Evolutionary conservation across 768 basidiomycete genomes (phyloP).

Genomic region (Leccinellum luteum): DNA sequence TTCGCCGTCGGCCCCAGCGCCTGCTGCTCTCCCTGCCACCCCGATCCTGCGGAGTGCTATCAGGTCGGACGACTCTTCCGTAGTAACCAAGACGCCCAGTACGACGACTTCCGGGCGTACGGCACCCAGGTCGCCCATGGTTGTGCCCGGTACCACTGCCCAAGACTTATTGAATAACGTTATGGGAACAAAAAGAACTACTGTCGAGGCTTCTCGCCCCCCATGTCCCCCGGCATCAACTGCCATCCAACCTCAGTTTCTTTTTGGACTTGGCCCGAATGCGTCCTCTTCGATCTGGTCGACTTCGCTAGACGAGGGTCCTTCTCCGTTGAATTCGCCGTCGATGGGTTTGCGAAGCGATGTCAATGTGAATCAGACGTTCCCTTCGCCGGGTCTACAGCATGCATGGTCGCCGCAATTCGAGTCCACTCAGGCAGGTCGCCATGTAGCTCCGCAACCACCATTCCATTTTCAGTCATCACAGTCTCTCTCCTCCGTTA

Average conservation of each 20-base stretch:
- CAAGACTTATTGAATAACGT: conserved; percentile 60
- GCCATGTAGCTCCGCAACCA: conserved; percentile 4
- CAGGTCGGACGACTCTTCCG: conserved; percentile 4
- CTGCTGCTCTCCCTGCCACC: conserved; percentile 19
- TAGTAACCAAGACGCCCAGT: not conserved
- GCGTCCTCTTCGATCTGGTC: conserved; percentile 68
- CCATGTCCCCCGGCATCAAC: conserved; percentile 19
- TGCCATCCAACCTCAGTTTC: conserved; percentile 41
- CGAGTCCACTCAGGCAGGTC: conserved; percentile 21
- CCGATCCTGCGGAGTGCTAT: conserved; percentile 8
- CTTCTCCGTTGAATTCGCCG: conserved; percentile 11
- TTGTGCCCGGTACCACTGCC: conserved; percentile 50
- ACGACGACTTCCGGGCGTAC: conserved; percentile 21
- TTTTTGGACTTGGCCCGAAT: conserved; percentile 53
- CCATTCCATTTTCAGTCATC: conserved; percentile 13
- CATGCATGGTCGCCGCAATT: conserved; percentile 25
- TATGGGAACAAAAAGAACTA: conserved; percentile 21
- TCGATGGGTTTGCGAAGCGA: conserved; percentile 14
- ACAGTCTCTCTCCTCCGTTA: conserved; percentile 7
- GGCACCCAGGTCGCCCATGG: conserved; percentile 23
- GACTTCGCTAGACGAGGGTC: conserved; percentile 49
- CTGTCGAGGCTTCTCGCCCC: conserved; percentile 16
- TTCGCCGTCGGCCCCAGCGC: conserved; percentile 14
- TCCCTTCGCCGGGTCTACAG: conserved; percentile 13
- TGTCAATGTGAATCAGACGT: conserved; percentile 8